Percentiles rank a stretch among this genome's conserved stretches.
Evolutionary conservation across 2,329 filamentous ascomycete genomes (phyloP).

Genomic region (Microsporum canis): DNA sequence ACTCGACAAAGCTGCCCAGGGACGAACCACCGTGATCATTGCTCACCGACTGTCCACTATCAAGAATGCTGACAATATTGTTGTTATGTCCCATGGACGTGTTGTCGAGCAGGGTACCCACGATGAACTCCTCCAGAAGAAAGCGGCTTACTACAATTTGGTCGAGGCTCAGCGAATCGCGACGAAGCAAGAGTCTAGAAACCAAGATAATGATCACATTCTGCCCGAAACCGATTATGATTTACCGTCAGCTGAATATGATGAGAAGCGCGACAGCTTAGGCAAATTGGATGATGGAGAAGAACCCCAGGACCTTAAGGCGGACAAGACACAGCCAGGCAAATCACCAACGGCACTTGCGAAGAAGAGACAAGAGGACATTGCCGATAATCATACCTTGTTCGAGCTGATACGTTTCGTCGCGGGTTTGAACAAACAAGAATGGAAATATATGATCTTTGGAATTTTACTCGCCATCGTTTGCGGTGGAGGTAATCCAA

Average conservation of each 20-base stretch:
- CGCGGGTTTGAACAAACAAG: constrained; percentile 62
- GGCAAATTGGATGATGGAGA: neutral
- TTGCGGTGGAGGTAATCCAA: constrained; percentile 69
- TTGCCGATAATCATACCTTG: neutral
- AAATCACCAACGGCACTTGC: neutral
- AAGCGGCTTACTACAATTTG: neutral
- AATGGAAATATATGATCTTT: constrained; percentile 59
- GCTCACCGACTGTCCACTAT: constrained; percentile 33
- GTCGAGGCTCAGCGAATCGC: neutral
- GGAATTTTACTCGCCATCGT: constrained; percentile 65
- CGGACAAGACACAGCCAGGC: neutral
- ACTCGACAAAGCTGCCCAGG: constrained; percentile 59
- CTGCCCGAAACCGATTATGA: neutral
- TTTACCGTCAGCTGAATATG: neutral
- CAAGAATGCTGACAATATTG: constrained; percentile 30
- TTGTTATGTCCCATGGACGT: constrained; percentile 27
- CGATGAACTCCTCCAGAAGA: constrained; percentile 21
- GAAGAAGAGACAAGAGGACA: neutral
- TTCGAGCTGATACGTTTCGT: constrained; percentile 60
- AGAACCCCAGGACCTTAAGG: neutral
- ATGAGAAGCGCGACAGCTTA: neutral
- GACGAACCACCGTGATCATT: constrained; percentile 22
- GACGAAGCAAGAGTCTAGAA: neutral
- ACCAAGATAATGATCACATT: neutral
- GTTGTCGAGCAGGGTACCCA: constrained; percentile 31